Base-by-base conservation (phyloP, 2,329 filamentous ascomycete species). In the Diaporthe nobilis region DNA sequence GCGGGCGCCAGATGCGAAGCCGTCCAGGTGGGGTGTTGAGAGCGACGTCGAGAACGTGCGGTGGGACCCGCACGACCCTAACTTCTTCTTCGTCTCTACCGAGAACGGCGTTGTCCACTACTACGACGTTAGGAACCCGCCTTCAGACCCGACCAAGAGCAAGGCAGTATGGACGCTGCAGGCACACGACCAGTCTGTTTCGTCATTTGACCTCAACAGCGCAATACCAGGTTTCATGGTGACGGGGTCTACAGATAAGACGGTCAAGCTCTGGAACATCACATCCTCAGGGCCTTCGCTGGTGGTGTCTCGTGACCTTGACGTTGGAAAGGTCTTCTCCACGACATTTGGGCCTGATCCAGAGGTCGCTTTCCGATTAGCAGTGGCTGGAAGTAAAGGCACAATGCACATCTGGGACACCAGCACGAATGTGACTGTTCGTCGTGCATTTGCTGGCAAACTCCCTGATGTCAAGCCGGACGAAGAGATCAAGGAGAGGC, bases 191-290 rank as follows among this genome's bases (percentile, higher is more conserved):
- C 93, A 96, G 84, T 94, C 95, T 4, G 90, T 98, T 60, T 98
- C 95, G 12, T 93, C 95, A 0, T 98, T 99, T 83, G 96, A 98
- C 84, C 91, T 98, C 85, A 98, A 98, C 88, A 90, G 93, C 4
- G 88, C 92, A 68, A 95, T 99, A 76, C 96, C 97, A 1, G 97
- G 97, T 58, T 98, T 95, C 89, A 91, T 99, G 85, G 97, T 92
- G 20, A 98, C 97, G 0, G 97, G 96, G 4, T 98, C 95, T 2
- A 96, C 94, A 20, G 97, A 99, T 88, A 96, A 95, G 87, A 94
- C 94, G 8, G 95, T 98, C 80, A 99, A 99, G 89, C 89, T 99
- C 75, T 99, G 97, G 97, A 98, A 98, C 85, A 92, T 98, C 75
- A 90, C 93, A 80, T 85, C 93, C 17, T 90, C 91, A 55, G 95